A percentile compares a stretch with the other conserved stretches of the same genome.
These are phyloP conservation scores for Ceratobasidium sp. DNA, from an alignment of 1,284 basidiomycete genomes.

Conservation along the genomic window DNA sequence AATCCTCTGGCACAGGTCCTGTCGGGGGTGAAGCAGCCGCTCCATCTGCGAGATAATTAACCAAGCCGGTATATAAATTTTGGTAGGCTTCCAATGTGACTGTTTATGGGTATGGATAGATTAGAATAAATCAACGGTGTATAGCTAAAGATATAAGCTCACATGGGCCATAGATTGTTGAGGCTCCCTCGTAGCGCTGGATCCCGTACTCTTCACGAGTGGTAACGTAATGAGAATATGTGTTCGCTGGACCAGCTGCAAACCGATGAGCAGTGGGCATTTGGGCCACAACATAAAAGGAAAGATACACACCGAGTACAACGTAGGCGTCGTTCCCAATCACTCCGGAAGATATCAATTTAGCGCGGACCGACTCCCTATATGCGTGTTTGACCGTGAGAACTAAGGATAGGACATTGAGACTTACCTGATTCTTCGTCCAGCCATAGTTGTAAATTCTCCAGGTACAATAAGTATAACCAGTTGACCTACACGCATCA, in stretches of 20 bases:
- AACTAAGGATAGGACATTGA: not conserved
- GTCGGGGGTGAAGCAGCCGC: constrained; percentile 64
- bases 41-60: constrained; percentile 70
- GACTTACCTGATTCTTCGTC: constrained; percentile 61
- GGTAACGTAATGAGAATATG: constrained; percentile 66
- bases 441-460: constrained; percentile 71
- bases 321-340: constrained; percentile 76
- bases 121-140: not conserved
- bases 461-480: constrained; percentile 83
- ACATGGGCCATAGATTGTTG: constrained; percentile 83
- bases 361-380: constrained; percentile 70
- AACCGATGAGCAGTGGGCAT: constrained; percentile 53
- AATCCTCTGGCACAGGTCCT: constrained; percentile 75
- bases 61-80: constrained; percentile 76
- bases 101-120: constrained; percentile 52
- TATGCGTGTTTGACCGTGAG: not conserved
- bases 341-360: constrained; percentile 72
- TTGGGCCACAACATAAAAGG: not conserved
- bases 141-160: constrained; percentile 53
- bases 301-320: constrained; percentile 60
- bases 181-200: constrained; percentile 86
- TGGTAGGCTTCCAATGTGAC: constrained; percentile 84
- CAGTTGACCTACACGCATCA: constrained; percentile 82
- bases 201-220: constrained; percentile 82
- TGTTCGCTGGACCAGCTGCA: constrained; percentile 80